Evolutionary conservation across 2,329 filamentous ascomycete genomes (phyloP).

Genomic region (Phialophora macrospora): DNA sequence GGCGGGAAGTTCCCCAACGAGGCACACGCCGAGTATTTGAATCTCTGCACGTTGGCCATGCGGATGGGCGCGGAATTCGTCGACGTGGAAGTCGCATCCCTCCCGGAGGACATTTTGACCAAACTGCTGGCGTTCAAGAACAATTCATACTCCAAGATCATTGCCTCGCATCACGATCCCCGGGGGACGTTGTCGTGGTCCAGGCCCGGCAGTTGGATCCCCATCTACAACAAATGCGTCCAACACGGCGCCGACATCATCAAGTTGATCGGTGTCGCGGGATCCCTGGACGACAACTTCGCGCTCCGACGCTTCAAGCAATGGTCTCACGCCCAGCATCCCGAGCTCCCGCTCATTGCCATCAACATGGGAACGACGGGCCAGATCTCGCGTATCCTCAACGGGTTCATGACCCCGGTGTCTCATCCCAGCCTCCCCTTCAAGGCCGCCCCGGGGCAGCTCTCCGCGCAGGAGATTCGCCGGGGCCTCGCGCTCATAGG

Average conservation of each 20-base stretch:
- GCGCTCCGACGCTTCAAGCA: constrained; percentile 79
- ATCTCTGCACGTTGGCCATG: constrained; percentile 77
- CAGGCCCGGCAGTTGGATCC: constrained; percentile 83
- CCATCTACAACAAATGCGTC: constrained; percentile 85
- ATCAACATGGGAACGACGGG: constrained; percentile 93
- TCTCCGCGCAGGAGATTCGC: constrained; percentile 88
- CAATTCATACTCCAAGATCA: constrained; percentile 78
- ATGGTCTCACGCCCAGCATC: constrained; percentile 71
- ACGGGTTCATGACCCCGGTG: constrained; percentile 92
- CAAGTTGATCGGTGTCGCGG: constrained; percentile 87
- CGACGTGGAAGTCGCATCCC: constrained; percentile 81
- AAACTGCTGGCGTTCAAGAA: constrained; percentile 63
- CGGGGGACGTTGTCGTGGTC: constrained; percentile 79
- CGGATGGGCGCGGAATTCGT: constrained; percentile 89
- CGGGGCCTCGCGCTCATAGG: constrained; percentile 77
- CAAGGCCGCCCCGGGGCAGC: constrained; percentile 90
- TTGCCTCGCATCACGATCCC: constrained; percentile 95
- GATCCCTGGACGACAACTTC: constrained; percentile 81
- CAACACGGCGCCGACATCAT: constrained; percentile 84
- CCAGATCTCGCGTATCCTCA: constrained; percentile 87
- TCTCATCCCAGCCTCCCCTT: constrained; percentile 87
- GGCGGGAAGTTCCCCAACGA: constrained; percentile 86
- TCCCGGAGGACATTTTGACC: constrained; percentile 75
- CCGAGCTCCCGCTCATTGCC: constrained; percentile 79
- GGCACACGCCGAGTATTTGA: constrained; percentile 70